Evolutionary conservation across 2,329 filamentous ascomycete species (phyloP), one percentile per base, ranked within the genome.

Genomic region (Diplodia mutila): DNA sequence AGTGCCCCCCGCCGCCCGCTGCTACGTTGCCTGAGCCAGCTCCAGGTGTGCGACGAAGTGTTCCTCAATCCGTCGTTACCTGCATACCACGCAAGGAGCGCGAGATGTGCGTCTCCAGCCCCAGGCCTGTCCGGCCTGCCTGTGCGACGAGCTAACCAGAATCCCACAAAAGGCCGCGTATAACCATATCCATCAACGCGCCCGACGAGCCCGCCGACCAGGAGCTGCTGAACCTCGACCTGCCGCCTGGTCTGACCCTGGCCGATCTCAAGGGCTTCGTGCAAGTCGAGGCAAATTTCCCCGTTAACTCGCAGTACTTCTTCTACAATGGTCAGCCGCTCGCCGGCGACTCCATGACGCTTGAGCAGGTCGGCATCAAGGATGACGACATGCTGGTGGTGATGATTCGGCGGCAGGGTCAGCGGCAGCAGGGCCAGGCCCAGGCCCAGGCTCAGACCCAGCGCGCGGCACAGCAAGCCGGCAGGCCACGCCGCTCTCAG

Each of bases 331-430:
- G 94, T 71, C 87, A 88, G 71, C 87, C 94, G 51, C 88, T 99
- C 66, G 86, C 84, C 72, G 90, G 93, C 79, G 90, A 94, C 74
- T 80, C 86, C 68, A 91, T 93, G 78, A 97, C 93, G 3, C 86
- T 99, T 75, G 88, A 93, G 72, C 86, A 94, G 74, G 86, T 94
- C 37, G 87, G 90, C 51, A 91, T 99, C 73, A 87, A 85, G 59
- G 92, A 98, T 80, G 93, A 93, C 66, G 95, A 97, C 75, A 94
- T 99, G 91, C 83, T 99, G 71, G 93, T 91, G 34, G 86, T 98
- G 72, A 91, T 97, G 76, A 90, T 97, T 72, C 77, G 77, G 68
- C 76, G 72, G 67, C 73, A 70, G 66, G 69, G 67, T 66, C 71
- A 68, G 69, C 66, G 25, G 37, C 27, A 48, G 37, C 42, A 64